Evolutionary conservation across 495 filamentous ascomycete genomes (phyloP).

Genomic region (Talaromyces liani): DNA sequence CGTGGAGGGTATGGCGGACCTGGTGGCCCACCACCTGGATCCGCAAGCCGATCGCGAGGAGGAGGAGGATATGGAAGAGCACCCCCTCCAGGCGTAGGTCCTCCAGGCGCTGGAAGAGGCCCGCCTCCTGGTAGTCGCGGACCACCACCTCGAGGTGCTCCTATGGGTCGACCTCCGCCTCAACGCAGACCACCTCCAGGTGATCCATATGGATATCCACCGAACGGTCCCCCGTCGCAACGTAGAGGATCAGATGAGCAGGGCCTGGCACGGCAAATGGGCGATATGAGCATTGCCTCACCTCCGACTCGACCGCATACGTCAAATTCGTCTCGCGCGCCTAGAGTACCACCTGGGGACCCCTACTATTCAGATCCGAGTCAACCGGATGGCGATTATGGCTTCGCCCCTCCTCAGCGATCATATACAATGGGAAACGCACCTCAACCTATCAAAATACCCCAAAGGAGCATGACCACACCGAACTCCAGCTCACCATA

Average conservation of each 20-base stretch:
- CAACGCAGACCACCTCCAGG: conserved; percentile 1
- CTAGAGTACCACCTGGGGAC: conserved; percentile 11
- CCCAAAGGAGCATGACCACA: conserved; percentile 32
- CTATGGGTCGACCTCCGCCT: conserved; percentile 6
- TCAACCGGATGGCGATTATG: conserved; percentile 10
- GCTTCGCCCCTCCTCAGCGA: conserved; percentile 14
- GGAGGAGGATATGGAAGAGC: conserved; percentile 7
- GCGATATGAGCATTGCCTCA: conserved; percentile 43
- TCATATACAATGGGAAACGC: conserved; percentile 23
- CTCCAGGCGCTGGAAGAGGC: conserved; percentile 1
- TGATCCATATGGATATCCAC: conserved; percentile 5
- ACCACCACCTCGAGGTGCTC: conserved; percentile 5
- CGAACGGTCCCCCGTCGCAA: not conserved
- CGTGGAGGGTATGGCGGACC: not conserved
- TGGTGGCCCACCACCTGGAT: not conserved
- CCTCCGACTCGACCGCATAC: conserved; percentile 32
- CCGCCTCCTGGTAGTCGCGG: conserved; percentile 1
- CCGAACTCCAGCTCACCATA: conserved; percentile 16
- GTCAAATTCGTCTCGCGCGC: conserved; percentile 26
- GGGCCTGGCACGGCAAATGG: conserved; percentile 47
- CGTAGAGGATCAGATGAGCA: conserved; percentile 6
- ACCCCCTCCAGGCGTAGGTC: not conserved
- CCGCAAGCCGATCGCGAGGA: not conserved
- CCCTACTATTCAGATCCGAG: not conserved
- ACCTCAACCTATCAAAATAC: conserved; percentile 20